Evolutionary conservation across 2,329 filamentous ascomycete species (phyloP), one percentile per base, ranked within the genome.

Genomic region (Colletotrichum shisoi): DNA sequence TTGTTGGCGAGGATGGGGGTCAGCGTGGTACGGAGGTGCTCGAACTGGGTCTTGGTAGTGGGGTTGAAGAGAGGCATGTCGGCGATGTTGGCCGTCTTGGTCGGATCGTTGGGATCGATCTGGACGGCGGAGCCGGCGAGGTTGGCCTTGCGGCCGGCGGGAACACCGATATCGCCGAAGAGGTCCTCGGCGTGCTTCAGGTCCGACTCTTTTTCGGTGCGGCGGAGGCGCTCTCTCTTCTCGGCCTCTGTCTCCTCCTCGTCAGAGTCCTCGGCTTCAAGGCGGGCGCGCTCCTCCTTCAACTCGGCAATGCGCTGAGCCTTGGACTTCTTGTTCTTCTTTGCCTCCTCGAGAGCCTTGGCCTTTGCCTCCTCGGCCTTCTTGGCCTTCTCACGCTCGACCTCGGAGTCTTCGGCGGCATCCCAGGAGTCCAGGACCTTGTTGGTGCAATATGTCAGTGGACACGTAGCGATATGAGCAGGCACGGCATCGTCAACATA

Each of bases 361-460:
- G 91, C 92, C 80, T 96, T 96, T 60, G 88, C 91, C 76, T 92
- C 94, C 6, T 86, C 90, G 57, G 89, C 93, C 82, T 94, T 95
- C 80, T 91, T 91, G 34, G 87, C 92, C 84, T 98, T 99, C 80
- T 97, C 94, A 74, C 93, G 91, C 83, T 99, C 95, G 73, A 89
- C 94, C 75, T 99, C 95, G 69, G 93, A 97, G 82, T 99, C 95
- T 76, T 98, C 95, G 72, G 92, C 94, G 66, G 92, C 94, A 75
- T 98, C 94, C 95, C 95, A 99, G 40, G 92, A 94, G 68, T 99
- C 95, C 75, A 97, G 87, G 64, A 98, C 92, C 90, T 97, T 53
- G 11, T 71, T 17, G 53, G n/a, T 5, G 27, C 27, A 42, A 56
- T 2, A 42, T n/a, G 48, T 68, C 27, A 71, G 69, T 44, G 12